Base-by-base conservation (phyloP, 208 protist species). In the Kentomonas sorsogonicus region DNA sequence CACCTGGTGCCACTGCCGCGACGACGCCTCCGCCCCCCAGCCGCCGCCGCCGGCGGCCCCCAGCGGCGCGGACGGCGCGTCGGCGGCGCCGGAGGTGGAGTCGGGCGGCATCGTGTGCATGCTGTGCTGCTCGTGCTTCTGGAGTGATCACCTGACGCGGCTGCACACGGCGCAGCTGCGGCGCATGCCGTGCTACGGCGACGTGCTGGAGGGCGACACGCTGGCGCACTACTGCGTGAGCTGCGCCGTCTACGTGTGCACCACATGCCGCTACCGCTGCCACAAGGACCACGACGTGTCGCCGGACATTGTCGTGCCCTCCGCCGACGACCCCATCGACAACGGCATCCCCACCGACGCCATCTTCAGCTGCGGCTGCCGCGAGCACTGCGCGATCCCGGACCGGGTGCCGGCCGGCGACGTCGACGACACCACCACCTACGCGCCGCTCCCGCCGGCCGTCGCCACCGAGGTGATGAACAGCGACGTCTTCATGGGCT, bases 1-100 rank as follows among this genome's bases (percentile, higher is more conserved):
- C 16, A 69, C 71, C 27, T 93, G 86, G 86, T 93, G 86, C 65
- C 89, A 87, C 66, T 93, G 86, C 63, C 66, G 79, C 44, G 76
- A 79, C 0, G 58, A 79, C 3, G 50, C 78, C 40, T 75, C 77
- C 5, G 60, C 51, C 5, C 78, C 91, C 53, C 80, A 84, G 43
- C 61, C 86, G 0, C n/a, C n/a, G n/a, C n/a, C n/a, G n/a, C n/a
- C n/a, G n/a, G n/a, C n/a, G n/a, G n/a, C n/a, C n/a, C n/a, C n/a
- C n/a, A n/a, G n/a, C n/a, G n/a, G n/a, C n/a, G n/a, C n/a, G n/a
- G n/a, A n/a, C n/a, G n/a, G n/a, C n/a, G n/a, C n/a, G n/a, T n/a
- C n/a, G n/a, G n/a, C n/a, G n/a, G n/a, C n/a, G n/a, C n/a, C n/a
- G n/a, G n/a, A n/a, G n/a, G n/a, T n/a, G n/a, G 80, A 91, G 13